Evolutionary conservation across 2,329 filamentous ascomycete genomes (phyloP), one percentile per base, ranked within the genome.

Genomic region (Teratosphaeria viscida): DNA sequence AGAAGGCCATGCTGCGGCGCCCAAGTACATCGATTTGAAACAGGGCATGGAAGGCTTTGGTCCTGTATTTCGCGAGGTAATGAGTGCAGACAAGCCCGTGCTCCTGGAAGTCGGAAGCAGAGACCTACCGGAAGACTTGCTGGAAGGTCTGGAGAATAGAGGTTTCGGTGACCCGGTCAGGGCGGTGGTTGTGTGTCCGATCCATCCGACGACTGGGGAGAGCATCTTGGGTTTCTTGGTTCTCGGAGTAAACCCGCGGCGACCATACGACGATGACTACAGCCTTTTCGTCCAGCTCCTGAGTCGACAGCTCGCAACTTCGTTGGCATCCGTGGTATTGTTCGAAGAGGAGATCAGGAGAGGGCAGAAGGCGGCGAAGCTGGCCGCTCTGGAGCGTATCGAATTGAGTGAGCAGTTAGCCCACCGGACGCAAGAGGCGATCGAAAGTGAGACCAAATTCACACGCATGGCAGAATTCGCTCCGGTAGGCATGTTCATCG

Each of bases 401-500:
- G 86, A 90, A 67, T 80, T 94, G 3, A 89, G 87, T 0, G 82
- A 89, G 70, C 87, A 92, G 69, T 79, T 94, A 14, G 84, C 85
- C 52, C 78, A 87, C 34, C 74, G 80, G 55, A 82, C 81, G 1
- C 78, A 82, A 68, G 79, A 83, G 70, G 81, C 80, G 2, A 76
- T 77, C 29, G 80, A 82, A 59, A 81, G 85, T 69, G 89, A 94
- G 71, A 86, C 87, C 35, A 86, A 87, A 60, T 94, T 94, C 70
- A 90, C 88, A 0, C 81, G 88, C 53, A 91, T 94, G 87, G 88
- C 89, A 2, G 89, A 92, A 68, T 89, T 90, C 63, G 87, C 88
- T 0, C 89, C 89, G 0, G 89, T 92, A 1, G 90, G 89, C 32
- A 87, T 95, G 76, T 92, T 92, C 71, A 92, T 94, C 65, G 87